Base-by-base conservation (phyloP, 1,284 basidiomycete genomes). In the Ceratobasidium sp. region DNA sequence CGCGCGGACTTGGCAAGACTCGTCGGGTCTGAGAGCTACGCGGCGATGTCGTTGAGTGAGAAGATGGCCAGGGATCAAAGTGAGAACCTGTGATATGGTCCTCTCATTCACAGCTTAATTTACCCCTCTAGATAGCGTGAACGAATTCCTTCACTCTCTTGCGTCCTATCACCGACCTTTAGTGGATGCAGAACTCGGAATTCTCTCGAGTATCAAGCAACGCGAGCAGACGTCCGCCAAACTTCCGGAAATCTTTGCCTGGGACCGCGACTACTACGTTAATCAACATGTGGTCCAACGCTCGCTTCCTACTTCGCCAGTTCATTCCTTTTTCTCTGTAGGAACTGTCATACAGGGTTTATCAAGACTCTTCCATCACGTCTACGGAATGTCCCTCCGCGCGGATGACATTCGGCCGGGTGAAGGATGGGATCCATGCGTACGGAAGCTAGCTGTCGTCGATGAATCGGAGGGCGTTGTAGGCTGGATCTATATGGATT, bases 61-160 rank as follows among this genome's bases (percentile, higher is more conserved):
- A 98, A 96, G 82, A 98, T 98, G 95, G 95, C 94, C 4, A 93
- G 91, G 80, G 91, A 87, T 49, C 94, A 94, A 61, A 89, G 91
- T 89, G 74, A 75, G 86, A 18, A 25, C 18, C 18, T 44, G 28
- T 18, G 21, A 30, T 36, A 5, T 53, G 48, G 48, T 59, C 38
- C 28, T 38, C 38, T 61, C 70, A 72, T 33, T 64, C 72, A 75
- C 74, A 69, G 72, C 30, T 70, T 72, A 75, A 73, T 63, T 58
- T 72, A 61, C 42, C 33, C 23, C 25, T 49, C 46, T 46, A 91
- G 92, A 89, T 75, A 94, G 96, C 79, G 95, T 97, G 28, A 84
- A 83, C 73, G 87, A 88, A 42, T 98, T 98, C 81, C 83, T 98
- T 72, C 85, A 89, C 70, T 88, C 92, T 11, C 83, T 95, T 58